Percentiles rank a stretch among this genome's conserved stretches.
Conservation (phyloP, 345 rosid genomes). For the Acer campestre region DNA sequence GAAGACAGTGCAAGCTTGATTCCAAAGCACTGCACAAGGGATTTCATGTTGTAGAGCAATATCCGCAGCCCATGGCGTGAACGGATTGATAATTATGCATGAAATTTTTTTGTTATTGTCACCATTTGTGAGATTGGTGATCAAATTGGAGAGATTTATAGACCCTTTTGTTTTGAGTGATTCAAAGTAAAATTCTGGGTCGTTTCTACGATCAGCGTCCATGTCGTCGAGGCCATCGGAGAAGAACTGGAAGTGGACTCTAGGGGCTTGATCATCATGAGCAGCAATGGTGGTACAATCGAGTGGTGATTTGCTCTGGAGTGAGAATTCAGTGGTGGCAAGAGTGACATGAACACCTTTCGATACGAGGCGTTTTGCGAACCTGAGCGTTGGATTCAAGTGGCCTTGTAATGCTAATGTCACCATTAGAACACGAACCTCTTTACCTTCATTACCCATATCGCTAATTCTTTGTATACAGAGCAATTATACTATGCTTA, state of each 20-base stretch:
- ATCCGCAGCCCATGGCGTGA: slow-evolving; percentile 54
- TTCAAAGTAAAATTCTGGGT: slow-evolving; percentile 1
- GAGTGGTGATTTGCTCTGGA: slow-evolving; percentile 34
- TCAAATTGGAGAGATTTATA: slow-evolving; percentile 37
- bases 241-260: slow-evolving; percentile 43
- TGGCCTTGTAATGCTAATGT: slow-evolving; percentile 48
- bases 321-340: slow-evolving; percentile 45
- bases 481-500: too few relatives aligned
- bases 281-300: background rate
- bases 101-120: slow-evolving; percentile 16
- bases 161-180: slow-evolving; percentile 35
- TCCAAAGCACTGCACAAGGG: slow-evolving; percentile 61
- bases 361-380: slow-evolving; percentile 44
- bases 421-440: slow-evolving; percentile 49
- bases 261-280: background rate
- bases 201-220: slow-evolving; percentile 39
- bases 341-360: slow-evolving; percentile 48
- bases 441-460: slow-evolving; percentile 13
- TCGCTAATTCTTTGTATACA: background rate
- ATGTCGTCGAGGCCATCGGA: slow-evolving; percentile 47
- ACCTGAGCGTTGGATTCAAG: slow-evolving; percentile 48
- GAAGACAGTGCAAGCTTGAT: slow-evolving; percentile 49
- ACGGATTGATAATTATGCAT: slow-evolving; percentile 44
- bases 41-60: slow-evolving; percentile 42
- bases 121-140: slow-evolving; percentile 20